Conservation (phyloP, 1,284 basidiomycete species). For the Xerocomus nothofagi region DNA sequence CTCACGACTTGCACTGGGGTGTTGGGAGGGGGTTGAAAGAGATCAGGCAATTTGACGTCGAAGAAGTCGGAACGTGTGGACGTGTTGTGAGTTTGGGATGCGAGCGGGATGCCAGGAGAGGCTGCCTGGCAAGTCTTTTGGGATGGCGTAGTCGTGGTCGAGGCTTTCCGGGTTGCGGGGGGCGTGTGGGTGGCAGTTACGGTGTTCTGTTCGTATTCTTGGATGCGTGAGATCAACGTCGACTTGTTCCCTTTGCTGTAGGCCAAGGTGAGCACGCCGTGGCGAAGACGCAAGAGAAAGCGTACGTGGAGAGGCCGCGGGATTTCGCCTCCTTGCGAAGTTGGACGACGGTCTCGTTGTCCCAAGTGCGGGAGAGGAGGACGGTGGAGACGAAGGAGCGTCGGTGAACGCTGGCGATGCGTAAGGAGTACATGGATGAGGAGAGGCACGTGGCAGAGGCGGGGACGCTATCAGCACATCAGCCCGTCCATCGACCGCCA, state of each 20-base stretch:
- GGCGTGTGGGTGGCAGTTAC: slow-evolving; percentile 13
- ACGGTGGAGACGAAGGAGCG: slow-evolving; percentile 63
- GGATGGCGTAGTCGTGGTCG: slow-evolving; percentile 30
- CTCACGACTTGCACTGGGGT: slow-evolving; percentile 61
- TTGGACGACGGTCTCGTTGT: slow-evolving; percentile 58
- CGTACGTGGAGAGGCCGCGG: slow-evolving; percentile 66
- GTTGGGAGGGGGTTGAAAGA: slow-evolving; percentile 44
- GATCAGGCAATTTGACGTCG: slow-evolving; percentile 57
- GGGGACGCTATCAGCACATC: slow-evolving; percentile 20
- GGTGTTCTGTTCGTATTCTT: slow-evolving; percentile 45
- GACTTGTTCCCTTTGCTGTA: slow-evolving; percentile 61
- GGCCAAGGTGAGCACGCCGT: slow-evolving; percentile 5
- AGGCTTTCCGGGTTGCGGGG: slow-evolving; percentile 33
- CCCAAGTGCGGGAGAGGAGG: slow-evolving; percentile 63
- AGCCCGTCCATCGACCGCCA: slow-evolving; percentile 25
- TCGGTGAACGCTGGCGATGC: slow-evolving; percentile 21
- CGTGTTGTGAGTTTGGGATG: slow-evolving; percentile 21
- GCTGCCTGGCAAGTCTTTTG: slow-evolving; percentile 25
- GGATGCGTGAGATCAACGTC: slow-evolving; percentile 53
- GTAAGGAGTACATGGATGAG: no score
- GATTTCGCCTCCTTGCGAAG: slow-evolving; percentile 65
- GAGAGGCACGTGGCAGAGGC: no score
- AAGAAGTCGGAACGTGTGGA: slow-evolving; percentile 36
- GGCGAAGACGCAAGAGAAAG: slow-evolving; percentile 10
- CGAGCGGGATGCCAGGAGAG: slow-evolving; percentile 41